Evolutionary conservation across 2,329 filamentous ascomycete genomes (phyloP), one percentile per base, ranked within the genome.

Genomic region (Alternaria dauci): DNA sequence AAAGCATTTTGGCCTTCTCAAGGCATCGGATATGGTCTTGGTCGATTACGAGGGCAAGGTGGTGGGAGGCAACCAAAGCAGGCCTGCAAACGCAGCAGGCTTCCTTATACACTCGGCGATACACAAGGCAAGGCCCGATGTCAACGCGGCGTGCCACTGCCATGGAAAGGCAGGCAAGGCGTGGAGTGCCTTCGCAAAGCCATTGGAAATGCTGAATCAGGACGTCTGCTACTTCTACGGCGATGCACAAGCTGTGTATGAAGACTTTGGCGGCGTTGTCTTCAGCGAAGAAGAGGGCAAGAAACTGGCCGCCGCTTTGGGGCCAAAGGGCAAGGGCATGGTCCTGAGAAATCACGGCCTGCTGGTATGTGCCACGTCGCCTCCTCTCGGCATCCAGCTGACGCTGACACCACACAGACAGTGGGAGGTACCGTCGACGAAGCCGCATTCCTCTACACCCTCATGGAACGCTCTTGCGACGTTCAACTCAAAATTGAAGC

Each of bases 391-490:
- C 8, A 26, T 36, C 5, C 16, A 26, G 5, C n/a, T 12, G 4
- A 39, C 11, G 20, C 55, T 71, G 25, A 71, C 34, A 8, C 4
- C 5, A 8, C 18, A 6, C 30, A 78, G 76, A 91, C 89, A 0
- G 89, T 91, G 0, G 91, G 91, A 4, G 71, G 76, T 7, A 93
- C 90, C 0, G 90, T 93, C 2, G 90, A 93, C 71, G 90, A 93
- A 76, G 90, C 90, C 1, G 88, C 87, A 0, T 93, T 89, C 75
- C 76, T 92, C 52, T 90, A 91, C 72, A 87, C 86, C 0, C 78
- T 90, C 44, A 82, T 92, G 75, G 90, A 93, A 76, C 83, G 89
- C 50, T 87, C 85, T 47, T 92, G 90, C 73, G 83, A 87, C 57
- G 85, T 91, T 32, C 90, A 93, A 79, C 79, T 92, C 52, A 80